Percentiles rank a stretch among this genome's conserved stretches.
Conservation (phyloP, 1,139 yeast species). For the Ogataea hybrid region DNA sequence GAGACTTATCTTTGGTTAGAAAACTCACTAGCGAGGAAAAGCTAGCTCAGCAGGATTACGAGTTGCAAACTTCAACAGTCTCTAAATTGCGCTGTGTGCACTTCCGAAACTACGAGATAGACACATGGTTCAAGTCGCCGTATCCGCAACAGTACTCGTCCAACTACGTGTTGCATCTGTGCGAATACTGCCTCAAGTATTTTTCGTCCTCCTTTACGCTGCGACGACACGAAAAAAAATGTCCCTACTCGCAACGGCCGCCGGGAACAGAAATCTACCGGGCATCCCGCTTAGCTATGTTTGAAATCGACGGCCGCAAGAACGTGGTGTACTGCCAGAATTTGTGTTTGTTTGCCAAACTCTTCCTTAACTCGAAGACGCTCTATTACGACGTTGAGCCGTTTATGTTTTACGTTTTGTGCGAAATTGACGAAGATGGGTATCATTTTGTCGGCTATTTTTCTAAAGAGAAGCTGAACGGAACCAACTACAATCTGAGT, state of each 20-base stretch:
- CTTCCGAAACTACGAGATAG: constrained; percentile 69
- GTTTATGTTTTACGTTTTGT: constrained; percentile 80
- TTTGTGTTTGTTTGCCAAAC: constrained; percentile 81
- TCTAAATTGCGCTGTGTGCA: constrained; percentile 45
- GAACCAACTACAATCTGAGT: constrained; percentile 77
- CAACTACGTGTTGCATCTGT: constrained; percentile 62
- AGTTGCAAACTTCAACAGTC: constrained; percentile 19
- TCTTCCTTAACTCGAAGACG: constrained; percentile 87
- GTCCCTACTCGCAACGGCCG: constrained; percentile 65
- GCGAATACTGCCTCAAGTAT: constrained; percentile 85
- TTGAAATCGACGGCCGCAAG: constrained; percentile 92
- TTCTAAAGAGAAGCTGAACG: constrained; percentile 79
- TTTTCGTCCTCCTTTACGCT: constrained; percentile 68
- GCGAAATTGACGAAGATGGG: constrained; percentile 54
- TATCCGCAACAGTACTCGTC: constrained; percentile 84
- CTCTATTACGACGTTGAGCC: constrained; percentile 95
- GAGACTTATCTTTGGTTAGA: constrained; percentile 25
- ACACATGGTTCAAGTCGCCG: constrained; percentile 93
- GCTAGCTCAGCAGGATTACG: constrained; percentile 21
- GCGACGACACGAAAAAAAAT: constrained; percentile 70
- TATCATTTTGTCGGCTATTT: constrained; percentile 92
- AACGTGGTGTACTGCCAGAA: constrained; percentile 84
- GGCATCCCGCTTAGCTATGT: constrained; percentile 59
- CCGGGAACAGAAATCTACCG: constrained; percentile 93
- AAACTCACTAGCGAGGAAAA: constrained; percentile 24